Evolutionary conservation across 371 early-diverging fungal genomes (phyloP).

Genomic region (Dichotomocladium elegans): DNA sequence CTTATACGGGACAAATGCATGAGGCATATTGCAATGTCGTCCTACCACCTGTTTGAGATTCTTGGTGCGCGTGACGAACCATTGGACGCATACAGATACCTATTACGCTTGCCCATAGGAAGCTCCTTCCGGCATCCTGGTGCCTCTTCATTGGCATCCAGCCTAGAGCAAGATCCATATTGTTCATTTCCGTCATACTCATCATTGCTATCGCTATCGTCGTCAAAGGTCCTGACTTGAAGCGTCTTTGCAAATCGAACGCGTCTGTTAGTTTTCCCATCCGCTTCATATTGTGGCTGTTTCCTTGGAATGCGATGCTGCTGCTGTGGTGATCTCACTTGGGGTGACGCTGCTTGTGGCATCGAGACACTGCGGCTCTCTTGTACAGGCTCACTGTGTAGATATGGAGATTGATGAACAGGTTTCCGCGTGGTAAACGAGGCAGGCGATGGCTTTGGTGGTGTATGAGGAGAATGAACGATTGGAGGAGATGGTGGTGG

Average conservation of each 20-base stretch:
- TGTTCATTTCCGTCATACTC: neutral
- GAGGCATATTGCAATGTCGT: no score
- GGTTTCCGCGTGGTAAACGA: constrained; percentile 9
- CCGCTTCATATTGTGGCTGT: constrained; percentile 4
- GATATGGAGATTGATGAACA: neutral
- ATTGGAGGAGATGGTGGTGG: neutral
- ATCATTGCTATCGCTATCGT: neutral
- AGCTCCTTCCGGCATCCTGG: no score
- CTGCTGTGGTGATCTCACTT: neutral
- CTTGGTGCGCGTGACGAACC: no score
- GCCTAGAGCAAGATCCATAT: no score
- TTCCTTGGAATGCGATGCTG: constrained; percentile 8
- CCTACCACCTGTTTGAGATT: no score
- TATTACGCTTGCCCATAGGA: no score
- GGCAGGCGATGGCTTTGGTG: neutral
- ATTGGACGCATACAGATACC: no score
- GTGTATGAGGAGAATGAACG: neutral
- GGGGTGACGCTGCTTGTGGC: neutral
- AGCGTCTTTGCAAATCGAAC: constrained; percentile 1
- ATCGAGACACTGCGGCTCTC: neutral
- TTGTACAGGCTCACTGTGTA: neutral
- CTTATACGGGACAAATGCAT: no score
- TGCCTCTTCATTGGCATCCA: no score
- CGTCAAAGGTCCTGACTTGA: neutral
- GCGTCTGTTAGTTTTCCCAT: neutral